phyloP scores from a whole-genome alignment of 495 filamentous ascomycete genomes.

The Parmelia sp. region DNA sequence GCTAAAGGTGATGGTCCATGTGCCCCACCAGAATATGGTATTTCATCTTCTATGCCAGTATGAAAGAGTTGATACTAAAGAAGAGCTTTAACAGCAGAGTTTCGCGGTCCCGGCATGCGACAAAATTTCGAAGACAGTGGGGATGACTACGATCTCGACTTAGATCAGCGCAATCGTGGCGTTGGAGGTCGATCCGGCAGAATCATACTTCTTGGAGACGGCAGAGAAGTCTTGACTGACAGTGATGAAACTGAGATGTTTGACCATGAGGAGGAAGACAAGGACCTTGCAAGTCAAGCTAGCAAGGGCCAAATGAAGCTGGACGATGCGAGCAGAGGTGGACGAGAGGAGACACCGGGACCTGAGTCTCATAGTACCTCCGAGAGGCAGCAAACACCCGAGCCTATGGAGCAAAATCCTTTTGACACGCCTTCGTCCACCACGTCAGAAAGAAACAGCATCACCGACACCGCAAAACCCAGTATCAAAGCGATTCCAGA shows the following conservation, averaged over 20 bases:
- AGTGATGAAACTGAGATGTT: constrained; percentile 88
- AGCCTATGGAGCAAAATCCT: constrained; percentile 30
- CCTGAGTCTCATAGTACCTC: constrained; percentile 42
- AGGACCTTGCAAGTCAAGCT: constrained; percentile 58
- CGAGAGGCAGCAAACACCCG: constrained; percentile 22
- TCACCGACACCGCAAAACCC: constrained; percentile 21
- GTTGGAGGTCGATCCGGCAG: constrained; percentile 63
- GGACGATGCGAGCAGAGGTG: constrained; percentile 36
- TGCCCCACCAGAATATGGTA: constrained; percentile 99
- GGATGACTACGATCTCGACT: constrained; percentile 83
- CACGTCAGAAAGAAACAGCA: constrained; percentile 35
- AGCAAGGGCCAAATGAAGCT: constrained; percentile 35
- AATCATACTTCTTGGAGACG: constrained; percentile 91
- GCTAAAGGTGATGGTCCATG: constrained; percentile 96
- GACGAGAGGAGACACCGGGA: constrained; percentile 55
- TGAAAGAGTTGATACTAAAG: constrained; percentile 31
- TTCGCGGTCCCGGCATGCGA: constrained; percentile 85
- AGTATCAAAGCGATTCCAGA: constrained; percentile 25
- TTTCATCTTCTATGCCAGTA: constrained; percentile 47
- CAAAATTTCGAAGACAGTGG: constrained; percentile 89
- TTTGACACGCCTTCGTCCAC: constrained; percentile 46
- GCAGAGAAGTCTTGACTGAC: constrained; percentile 79
- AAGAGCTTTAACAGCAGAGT: constrained; percentile 69
- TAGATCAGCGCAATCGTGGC: constrained; percentile 54
- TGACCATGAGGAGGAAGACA: constrained; percentile 80